A percentile compares a stretch with the other conserved stretches of the same genome.
These are phyloP conservation scores for Candida ascalaphidarum DNA, from an alignment of 805 yeast species.

Conservation along the genomic window DNA sequence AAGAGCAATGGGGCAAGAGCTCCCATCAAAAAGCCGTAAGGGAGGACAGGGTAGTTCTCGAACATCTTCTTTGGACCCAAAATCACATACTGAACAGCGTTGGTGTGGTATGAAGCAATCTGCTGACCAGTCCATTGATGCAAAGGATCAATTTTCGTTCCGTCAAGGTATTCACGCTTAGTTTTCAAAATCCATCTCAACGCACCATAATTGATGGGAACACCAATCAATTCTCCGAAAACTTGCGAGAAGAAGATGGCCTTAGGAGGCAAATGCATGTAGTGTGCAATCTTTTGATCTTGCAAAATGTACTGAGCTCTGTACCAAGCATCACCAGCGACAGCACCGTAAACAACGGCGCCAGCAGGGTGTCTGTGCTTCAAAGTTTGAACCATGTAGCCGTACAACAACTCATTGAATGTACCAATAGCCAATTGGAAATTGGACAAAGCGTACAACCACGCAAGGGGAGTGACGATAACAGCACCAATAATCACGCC, in stretches of 20 bases:
- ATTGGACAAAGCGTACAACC: constrained; percentile 42
- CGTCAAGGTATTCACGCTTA: constrained; percentile 29
- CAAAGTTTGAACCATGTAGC: constrained; percentile 29
- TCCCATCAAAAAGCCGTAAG: constrained; percentile 37
- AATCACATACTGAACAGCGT: constrained; percentile 43
- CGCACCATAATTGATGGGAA: constrained; percentile 43
- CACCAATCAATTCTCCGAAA: constrained; percentile 44
- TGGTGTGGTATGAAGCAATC: constrained; percentile 33
- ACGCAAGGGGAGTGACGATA: constrained; percentile 41
- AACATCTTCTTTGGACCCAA: constrained; percentile 40
- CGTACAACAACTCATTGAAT: constrained; percentile 41
- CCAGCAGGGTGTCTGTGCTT: constrained; percentile 36
- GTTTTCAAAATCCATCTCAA: constrained; percentile 37
- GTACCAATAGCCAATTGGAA: constrained; percentile 47
- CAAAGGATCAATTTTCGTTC: constrained; percentile 31
- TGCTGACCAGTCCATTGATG: constrained; percentile 47
- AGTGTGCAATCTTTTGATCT: constrained; percentile 42
- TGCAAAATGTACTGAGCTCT: constrained; percentile 35
- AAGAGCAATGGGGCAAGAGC: constrained; percentile 26
- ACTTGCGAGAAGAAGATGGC: constrained; percentile 43
- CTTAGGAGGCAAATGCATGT: constrained; percentile 45
- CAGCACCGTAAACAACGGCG: constrained; percentile 40
- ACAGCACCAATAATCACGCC: constrained; percentile 36
- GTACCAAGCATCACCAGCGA: constrained; percentile 49
- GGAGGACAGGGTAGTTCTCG: constrained; percentile 31